Evolutionary conservation across 345 rosid species (phyloP), one percentile per base, ranked within the genome.

Genomic region (Aquilaria sinensis): DNA sequence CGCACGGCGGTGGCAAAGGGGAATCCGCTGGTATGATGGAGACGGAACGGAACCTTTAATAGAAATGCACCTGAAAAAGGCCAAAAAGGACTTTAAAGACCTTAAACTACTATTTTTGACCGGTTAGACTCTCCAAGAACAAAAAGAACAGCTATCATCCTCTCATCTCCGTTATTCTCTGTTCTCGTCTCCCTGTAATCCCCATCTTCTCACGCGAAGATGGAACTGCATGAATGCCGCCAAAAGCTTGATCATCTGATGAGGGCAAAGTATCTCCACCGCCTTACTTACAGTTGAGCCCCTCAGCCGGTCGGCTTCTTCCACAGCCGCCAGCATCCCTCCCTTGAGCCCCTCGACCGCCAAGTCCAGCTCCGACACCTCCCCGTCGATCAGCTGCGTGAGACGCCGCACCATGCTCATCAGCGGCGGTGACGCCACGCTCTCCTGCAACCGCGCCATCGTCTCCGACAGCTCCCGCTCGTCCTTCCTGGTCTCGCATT

Each of bases 391-490:
- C 48, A 8, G 29, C 53, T 61, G 58, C 29, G 62, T 70, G 29
- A 31, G 46, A 13, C 46, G 48, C 71, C 78, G 60, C 9, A 55
- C 62, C 48, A 66, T 52, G 41, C 31, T 47, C 57, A 56, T 37
- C 14, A 74, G 50, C 8, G 69, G 71, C 14, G 71, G 73, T 6
- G 68, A 51, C 14, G 78, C 81, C 61, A 72, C 34, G 60, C 79
- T 72, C 74, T 80, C 83, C 55, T 83, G 83, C 63, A 80, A 15
- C 57, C 33, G 57, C 41, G 81, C 81, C 83, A 70, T 67, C 31
- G 52, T 67, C 53, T 74, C 73, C 14, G 62, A 33, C 63, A 83
- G 60, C 51, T 65, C 66, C 30, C 70, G 69, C 70, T 80, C 84
- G 65, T 66, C 68, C 49, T 37, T 30, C 51, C 67, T 58, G 8